Evolutionary conservation across 345 rosid genomes (phyloP).

Genomic region (Psidium friedrichsthalianum): DNA sequence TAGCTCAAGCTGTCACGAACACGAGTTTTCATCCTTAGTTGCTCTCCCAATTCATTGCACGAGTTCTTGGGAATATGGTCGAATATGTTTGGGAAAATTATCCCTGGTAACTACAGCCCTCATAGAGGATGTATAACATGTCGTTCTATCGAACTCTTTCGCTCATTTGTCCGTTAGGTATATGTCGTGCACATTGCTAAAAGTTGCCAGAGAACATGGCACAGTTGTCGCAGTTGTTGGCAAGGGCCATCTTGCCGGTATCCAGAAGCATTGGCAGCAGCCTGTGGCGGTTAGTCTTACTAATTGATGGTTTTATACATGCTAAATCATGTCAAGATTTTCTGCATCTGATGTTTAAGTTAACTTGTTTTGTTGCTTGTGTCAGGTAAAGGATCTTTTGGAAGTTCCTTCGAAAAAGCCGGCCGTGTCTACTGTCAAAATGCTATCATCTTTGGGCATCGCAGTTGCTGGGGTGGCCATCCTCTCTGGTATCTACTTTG

Average conservation of each 20-base stretch:
- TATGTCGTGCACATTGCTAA: constrained; percentile 71
- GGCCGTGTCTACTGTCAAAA: constrained; percentile 28
- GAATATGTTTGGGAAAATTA: not conserved
- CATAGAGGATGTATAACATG: not conserved
- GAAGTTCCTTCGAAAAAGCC: constrained; percentile 45
- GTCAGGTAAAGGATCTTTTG: constrained; percentile 60
- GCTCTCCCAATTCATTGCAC: not conserved
- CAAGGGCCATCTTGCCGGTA: constrained; percentile 93
- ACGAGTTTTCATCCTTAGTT: not conserved
- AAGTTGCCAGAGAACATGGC: constrained; percentile 58
- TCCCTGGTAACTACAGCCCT: not conserved
- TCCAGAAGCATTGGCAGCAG: constrained; percentile 80
- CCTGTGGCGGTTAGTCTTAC: constrained; percentile 44
- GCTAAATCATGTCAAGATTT: not conserved
- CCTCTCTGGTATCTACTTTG: constrained; percentile 48
- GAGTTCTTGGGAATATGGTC: not conserved
- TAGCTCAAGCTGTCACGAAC: not conserved
- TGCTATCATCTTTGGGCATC: constrained; percentile 53
- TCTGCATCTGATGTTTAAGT: not conserved
- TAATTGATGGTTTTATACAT: not conserved
- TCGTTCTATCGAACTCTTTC: not conserved
- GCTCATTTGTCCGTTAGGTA: constrained; percentile 37
- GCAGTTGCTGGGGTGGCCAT: constrained; percentile 67
- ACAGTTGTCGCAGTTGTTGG: constrained; percentile 95
- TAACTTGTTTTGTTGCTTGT: not conserved